Conservation (phyloP, 805 yeast species). For the Schwanniomyces pseudopolymorphus region DNA sequence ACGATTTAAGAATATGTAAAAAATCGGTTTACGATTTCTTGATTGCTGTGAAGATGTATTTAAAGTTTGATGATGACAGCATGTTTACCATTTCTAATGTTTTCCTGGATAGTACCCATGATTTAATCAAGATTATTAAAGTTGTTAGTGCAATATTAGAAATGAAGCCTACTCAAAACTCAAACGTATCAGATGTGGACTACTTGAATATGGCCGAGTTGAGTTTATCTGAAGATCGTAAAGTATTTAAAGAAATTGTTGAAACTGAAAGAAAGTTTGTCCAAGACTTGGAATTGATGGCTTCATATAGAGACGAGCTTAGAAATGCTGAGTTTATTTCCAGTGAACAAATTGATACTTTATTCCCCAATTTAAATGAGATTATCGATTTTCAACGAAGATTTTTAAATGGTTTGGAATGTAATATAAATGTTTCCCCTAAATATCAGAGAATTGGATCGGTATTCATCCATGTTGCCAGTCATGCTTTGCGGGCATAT, state of each 20-base stretch:
- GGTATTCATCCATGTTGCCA: conserved; percentile 77
- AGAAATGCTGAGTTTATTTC: conserved; percentile 64
- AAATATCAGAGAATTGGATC: conserved; percentile 86
- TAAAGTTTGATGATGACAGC: conserved; percentile 74
- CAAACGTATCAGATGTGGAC: conserved; percentile 7
- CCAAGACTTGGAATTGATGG: conserved; percentile 79
- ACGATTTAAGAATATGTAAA: conserved; percentile 82
- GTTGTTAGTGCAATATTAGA: conserved; percentile 61
- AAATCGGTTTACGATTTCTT: conserved; percentile 88
- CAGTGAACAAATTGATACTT: conserved; percentile 72
- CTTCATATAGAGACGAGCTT: conserved; percentile 66
- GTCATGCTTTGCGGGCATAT: conserved; percentile 78
- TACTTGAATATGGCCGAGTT: conserved; percentile 19
- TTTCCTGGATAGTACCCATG: conserved; percentile 78
- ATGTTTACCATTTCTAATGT: conserved; percentile 89
- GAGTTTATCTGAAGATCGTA: conserved; percentile 54
- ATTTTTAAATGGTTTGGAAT: conserved; percentile 83
- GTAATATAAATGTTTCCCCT: conserved; percentile 73
- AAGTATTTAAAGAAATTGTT: conserved; percentile 79
- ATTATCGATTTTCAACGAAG: conserved; percentile 91
- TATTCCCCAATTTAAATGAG: conserved; percentile 82
- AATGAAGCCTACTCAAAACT: conserved; percentile 15
- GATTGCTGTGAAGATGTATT: conserved; percentile 75
- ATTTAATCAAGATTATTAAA: conserved; percentile 68
- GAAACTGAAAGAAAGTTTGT: conserved; percentile 93